These are phyloP conservation scores for Chloridella minuta DNA, from an alignment of 352 stramenopile genomes.

Conservation along the genomic window DNA sequence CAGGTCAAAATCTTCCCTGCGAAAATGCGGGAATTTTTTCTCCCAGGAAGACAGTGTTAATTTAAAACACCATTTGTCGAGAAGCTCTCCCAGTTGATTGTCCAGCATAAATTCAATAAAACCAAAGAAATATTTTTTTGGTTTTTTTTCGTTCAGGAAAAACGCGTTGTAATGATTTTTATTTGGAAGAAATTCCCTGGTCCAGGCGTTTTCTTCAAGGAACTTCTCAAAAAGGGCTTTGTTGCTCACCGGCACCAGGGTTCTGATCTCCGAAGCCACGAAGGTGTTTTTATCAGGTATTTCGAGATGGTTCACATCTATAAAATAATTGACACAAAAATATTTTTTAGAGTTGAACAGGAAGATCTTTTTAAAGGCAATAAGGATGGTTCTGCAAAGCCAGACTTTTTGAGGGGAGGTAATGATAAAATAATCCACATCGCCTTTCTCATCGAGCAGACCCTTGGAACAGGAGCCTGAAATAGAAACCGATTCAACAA, in stretches of 20 bases:
- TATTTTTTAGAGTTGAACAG: background rate
- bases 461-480: background rate
- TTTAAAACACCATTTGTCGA: background rate
- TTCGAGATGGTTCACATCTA: background rate
- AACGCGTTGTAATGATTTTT: background rate
- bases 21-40: background rate
- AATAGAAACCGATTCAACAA: background rate
- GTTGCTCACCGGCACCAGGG: background rate
- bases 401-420: background rate
- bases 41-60: background rate
- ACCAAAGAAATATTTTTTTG: background rate
- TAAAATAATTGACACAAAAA: background rate
- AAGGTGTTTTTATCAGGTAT: background rate
- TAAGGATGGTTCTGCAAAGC: background rate
- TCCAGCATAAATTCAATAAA: background rate
- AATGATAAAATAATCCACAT: background rate
- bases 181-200: background rate
- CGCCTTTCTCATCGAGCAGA: background rate
- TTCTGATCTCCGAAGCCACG: background rate
- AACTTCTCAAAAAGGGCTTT: background rate
- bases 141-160: background rate
- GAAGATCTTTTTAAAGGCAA: background rate
- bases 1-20: background rate
- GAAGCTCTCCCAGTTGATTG: background rate
- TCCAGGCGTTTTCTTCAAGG: background rate